These are phyloP conservation scores for Boletus sensibilis DNA, from an alignment of 768 basidiomycete genomes.

Conservation along the genomic window DNA sequence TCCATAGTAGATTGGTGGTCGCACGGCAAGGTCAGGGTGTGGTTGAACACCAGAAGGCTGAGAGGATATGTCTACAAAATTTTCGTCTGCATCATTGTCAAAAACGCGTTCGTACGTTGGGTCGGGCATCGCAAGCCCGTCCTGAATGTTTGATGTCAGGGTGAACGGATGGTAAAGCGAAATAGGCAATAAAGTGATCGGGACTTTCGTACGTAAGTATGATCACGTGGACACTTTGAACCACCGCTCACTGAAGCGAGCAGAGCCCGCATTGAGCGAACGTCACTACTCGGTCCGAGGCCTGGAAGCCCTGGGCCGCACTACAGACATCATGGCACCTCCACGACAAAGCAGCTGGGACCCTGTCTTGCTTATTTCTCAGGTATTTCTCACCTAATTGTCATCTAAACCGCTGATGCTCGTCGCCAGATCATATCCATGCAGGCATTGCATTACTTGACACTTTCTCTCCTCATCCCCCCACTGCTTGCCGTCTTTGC, in stretches of 20 bases:
- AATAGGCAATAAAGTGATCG: constrained; percentile 12
- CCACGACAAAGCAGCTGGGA: constrained; percentile 72
- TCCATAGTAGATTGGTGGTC: constrained; percentile 57
- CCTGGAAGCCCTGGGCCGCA: neutral
- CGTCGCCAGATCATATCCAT: constrained; percentile 79
- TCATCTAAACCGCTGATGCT: neutral
- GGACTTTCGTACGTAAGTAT: constrained; percentile 7
- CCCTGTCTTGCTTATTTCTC: constrained; percentile 82
- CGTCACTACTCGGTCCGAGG: neutral
- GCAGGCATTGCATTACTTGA: constrained; percentile 92
- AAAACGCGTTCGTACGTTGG: constrained; percentile 33
- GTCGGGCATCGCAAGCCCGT: constrained; percentile 25
- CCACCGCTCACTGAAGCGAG: neutral
- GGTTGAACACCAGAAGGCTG: constrained; percentile 1
- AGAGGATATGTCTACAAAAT: constrained; percentile 8
- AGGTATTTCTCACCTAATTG: constrained; percentile 44
- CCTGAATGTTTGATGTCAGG: neutral
- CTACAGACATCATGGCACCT: constrained; percentile 31
- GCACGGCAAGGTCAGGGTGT: constrained; percentile 14
- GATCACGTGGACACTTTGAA: constrained; percentile 13
- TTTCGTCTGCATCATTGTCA: constrained; percentile 25
- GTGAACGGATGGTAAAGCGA: neutral
- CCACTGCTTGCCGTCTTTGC: constrained; percentile 76
- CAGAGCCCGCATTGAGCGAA: neutral
- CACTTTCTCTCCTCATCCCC: constrained; percentile 78